Evolutionary conservation across 192 early-diverging fungal genomes (phyloP), one percentile per base, ranked within the genome.

Genomic region (Entophlyctis luteolus): DNA sequence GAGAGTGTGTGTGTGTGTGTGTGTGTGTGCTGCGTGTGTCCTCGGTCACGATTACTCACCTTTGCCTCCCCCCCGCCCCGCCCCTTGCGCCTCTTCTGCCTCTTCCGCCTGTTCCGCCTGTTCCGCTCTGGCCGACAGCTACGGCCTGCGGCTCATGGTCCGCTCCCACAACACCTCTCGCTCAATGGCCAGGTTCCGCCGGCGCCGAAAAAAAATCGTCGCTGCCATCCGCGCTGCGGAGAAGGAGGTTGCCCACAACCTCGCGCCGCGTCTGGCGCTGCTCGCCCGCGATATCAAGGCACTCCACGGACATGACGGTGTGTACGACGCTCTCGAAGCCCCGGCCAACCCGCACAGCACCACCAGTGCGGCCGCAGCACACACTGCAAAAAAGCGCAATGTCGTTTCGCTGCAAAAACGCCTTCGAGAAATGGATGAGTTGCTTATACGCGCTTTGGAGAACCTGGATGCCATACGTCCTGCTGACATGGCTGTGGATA

Each of bases 141-240:
- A 70, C 48, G 72, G 67, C 32, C 27, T 71, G 8, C 56, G 67
- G 27, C 68, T 77, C 48, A 20, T 80, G 29, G 69, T 80, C 37
- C 66, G 62, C 4, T 57, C 68, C 53, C 78, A 80, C 69, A 75
- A 80, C 65, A 49, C 45, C n/a, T 36, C 52, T 1, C 55, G 58
- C 3, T 32, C 65, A 2, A 31, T 67, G 54, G 25, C 48, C 38
- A 36, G 59, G 2, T 60, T 80, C 58, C 53, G 63, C 32, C 37
- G 56, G 14, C 62, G 50, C 10, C 67, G 67, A 42, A 32, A 56
- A 48, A 28, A 42, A 16, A 38, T 69, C 31, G 16, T 34, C 8
- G 53, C 66, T 6, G 42, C 37, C 3, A 1, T 73, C 33, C 2
- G 39, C 18, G 32, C 5, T 39, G 38, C 49, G n/a, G 72, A 73